Evolutionary conservation across 441 rosid genomes (phyloP).

Genomic region (Manihot esculenta): DNA sequence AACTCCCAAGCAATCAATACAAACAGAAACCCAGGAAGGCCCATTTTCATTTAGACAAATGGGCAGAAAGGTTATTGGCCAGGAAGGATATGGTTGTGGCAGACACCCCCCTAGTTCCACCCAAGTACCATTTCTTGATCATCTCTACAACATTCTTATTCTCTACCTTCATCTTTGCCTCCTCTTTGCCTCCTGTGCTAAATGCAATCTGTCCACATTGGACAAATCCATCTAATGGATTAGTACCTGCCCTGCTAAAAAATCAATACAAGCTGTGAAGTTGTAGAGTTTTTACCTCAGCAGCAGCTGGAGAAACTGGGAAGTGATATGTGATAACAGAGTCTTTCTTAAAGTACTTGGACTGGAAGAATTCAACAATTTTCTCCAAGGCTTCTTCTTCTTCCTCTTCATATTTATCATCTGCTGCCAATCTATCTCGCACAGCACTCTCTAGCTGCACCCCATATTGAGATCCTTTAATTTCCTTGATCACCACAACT

Average conservation of each 20-base stretch:
- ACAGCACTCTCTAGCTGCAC: slow-evolving; percentile 68
- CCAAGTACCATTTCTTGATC: slow-evolving; percentile 86
- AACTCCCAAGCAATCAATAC: no score
- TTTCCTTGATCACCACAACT: slow-evolving; percentile 85
- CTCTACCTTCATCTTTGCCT: slow-evolving; percentile 52
- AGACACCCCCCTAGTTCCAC: slow-evolving; percentile 72
- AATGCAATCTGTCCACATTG: slow-evolving; percentile 45
- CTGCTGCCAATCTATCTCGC: slow-evolving; percentile 70
- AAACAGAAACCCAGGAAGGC: slow-evolving; percentile 14
- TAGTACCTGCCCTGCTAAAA: no score
- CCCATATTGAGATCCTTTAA: slow-evolving; percentile 82
- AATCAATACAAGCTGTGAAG: no score
- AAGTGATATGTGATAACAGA: slow-evolving; percentile 71
- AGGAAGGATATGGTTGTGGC: slow-evolving; percentile 56
- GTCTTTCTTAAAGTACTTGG: slow-evolving; percentile 71
- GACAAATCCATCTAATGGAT: no score
- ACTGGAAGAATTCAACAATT: slow-evolving; percentile 73
- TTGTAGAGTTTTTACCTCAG: slow-evolving; percentile 41
- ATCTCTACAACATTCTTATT: slow-evolving; percentile 67
- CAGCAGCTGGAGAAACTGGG: slow-evolving; percentile 45
- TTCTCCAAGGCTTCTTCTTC: slow-evolving; percentile 82
- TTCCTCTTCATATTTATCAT: slow-evolving; percentile 86
- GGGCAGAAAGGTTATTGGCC: slow-evolving; percentile 49
- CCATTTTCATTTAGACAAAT: slow-evolving; percentile 41
- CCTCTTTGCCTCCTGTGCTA: slow-evolving; percentile 61